phyloP scores from a whole-genome alignment of 495 filamentous ascomycete genomes.

The Thozetella sp. region DNA sequence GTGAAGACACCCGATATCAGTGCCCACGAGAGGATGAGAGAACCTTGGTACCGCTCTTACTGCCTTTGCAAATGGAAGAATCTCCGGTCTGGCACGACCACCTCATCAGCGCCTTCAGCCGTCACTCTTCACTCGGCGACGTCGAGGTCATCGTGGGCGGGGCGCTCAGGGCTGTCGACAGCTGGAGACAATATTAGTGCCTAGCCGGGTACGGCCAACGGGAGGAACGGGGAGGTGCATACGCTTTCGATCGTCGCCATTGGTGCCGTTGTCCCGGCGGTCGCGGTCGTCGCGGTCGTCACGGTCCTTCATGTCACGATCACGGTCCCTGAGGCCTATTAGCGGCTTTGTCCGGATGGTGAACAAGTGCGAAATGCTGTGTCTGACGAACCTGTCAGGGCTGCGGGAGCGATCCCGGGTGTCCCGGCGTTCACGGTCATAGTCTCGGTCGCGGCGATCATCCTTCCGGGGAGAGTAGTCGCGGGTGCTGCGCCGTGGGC shows the following conservation, averaged over 20 bases:
- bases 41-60: conserved; percentile 4
- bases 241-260: conserved; percentile 92
- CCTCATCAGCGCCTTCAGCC: conserved; percentile 8
- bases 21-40: conserved; percentile 20
- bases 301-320: conserved; percentile 52
- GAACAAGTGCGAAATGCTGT: conserved; percentile 27
- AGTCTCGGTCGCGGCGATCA: conserved; percentile 81
- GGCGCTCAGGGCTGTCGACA: conserved; percentile 71
- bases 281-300: conserved; percentile 64
- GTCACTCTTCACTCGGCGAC: conserved; percentile 77
- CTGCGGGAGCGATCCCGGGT: conserved; percentile 73
- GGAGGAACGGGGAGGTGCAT: conserved; percentile 23
- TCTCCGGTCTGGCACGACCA: not conserved
- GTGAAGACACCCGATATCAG: conserved; percentile 24
- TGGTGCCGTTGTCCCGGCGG: conserved; percentile 65
- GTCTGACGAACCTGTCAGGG: conserved; percentile 66
- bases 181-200: conserved; percentile 33
- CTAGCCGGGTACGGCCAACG: not conserved
- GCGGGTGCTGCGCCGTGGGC: conserved; percentile 73
- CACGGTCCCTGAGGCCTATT: conserved; percentile 43
- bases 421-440: conserved; percentile 76
- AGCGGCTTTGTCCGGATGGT: conserved; percentile 10
- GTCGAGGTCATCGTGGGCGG: conserved; percentile 94
- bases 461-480: conserved; percentile 92
- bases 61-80: not conserved